phyloP scores from a whole-genome alignment of 1,139 yeast species.

The Geotrichum candidum region DNA sequence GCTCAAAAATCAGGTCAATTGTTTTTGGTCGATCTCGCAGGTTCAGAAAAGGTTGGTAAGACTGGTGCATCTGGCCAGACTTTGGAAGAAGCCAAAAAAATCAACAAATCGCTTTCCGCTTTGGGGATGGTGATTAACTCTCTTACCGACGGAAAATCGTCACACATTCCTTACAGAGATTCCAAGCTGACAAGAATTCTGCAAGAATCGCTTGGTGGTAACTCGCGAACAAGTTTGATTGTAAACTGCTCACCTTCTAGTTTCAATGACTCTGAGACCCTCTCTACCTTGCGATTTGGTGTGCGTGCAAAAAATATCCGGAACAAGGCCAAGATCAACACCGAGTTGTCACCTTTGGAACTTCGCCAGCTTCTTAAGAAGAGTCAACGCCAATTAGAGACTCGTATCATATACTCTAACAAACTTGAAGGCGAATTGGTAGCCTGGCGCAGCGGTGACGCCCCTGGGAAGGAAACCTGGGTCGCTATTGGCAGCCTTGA shows the following conservation, averaged over 20 bases:
- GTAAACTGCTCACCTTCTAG: slow-evolving; percentile 71
- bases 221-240: slow-evolving; percentile 72
- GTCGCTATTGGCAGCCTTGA: slow-evolving; percentile 18
- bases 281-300: slow-evolving; percentile 76
- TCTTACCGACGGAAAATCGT: slow-evolving; percentile 58
- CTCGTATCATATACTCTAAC: slow-evolving; percentile 41
- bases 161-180: slow-evolving; percentile 72
- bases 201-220: slow-evolving; percentile 84
- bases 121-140: slow-evolving; percentile 79
- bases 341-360: slow-evolving; percentile 57
- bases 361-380: slow-evolving; percentile 46
- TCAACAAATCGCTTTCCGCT: slow-evolving; percentile 70
- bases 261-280: slow-evolving; percentile 58
- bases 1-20: slow-evolving; percentile 59
- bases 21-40: slow-evolving; percentile 80
- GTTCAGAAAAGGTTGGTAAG: slow-evolving; percentile 76
- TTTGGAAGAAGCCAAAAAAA: slow-evolving; percentile 76
- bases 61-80: slow-evolving; percentile 74
- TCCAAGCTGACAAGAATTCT: slow-evolving; percentile 77
- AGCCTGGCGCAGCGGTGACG: slow-evolving; percentile 46
- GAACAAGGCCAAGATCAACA: slow-evolving; percentile 62
- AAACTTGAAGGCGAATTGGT: slow-evolving; percentile 49
- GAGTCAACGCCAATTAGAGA: slow-evolving; percentile 45
- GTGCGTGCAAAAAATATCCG: slow-evolving; percentile 67
- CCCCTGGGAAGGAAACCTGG: slow-evolving; percentile 36